Base-by-base conservation (phyloP, 2,329 filamentous ascomycete genomes). In the Dactylellina cionopaga region DNA sequence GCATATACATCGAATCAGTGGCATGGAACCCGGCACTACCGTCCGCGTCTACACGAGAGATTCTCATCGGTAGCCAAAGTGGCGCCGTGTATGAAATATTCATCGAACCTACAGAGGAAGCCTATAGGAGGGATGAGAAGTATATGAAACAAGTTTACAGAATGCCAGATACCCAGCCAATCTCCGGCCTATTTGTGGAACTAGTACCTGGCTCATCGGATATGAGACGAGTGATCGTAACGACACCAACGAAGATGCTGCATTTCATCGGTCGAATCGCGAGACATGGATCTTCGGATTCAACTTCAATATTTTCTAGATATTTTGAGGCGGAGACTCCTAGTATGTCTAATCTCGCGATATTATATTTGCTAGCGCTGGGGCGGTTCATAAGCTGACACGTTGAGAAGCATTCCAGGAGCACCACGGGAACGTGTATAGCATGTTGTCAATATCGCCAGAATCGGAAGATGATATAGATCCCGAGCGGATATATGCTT, bases 21-120 rank as follows among this genome's bases (percentile, higher is more conserved):
- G 92, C 94, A 33, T 99, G 95, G 95, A 97, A 96, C 78, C 92
- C 95, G 0, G 92, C 92, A 1, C 84, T 94, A 49, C 95, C 95
- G 3, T 98, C 94, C 6, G 92, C 93, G 2, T 96, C 92, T 1
- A 99, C 95, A 2, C 86, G 95, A 65, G 95, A 99, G 83, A 98
- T 99, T 35, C 83, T 99, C 6, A 82, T 99, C 29, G 95, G 95
- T 31, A 90, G 92, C 7, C 88, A 91, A n/a, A 95, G 98, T 81
- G 95, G 95, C 24, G 95, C 92, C 80, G 87, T 99, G 29, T 98
- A 96, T 81, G 95, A 99, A 81, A 90, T 90, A 15, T 98, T 92
- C 77, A 94, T 99, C 78, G 95, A 99, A 80, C 92, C 92, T 2
- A 91, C 92, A 11, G 92, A 90, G 51, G 95, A 98, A 79, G 97